Base-by-base conservation (phyloP, 257 asterid genomes). In the Petunia secreta region DNA sequence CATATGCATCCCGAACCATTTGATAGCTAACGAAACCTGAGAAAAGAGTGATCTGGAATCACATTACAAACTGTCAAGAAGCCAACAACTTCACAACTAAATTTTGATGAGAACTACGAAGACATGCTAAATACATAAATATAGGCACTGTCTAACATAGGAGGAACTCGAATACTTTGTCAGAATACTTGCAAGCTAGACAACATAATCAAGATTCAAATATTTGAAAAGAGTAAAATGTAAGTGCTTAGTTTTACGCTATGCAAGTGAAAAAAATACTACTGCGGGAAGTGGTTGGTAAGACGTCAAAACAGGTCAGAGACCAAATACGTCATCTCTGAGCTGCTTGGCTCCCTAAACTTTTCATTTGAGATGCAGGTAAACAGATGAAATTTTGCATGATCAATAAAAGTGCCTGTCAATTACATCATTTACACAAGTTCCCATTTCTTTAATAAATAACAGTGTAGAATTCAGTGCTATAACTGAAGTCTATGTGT, bases 1-100 rank as follows among this genome's bases (percentile, higher is more conserved):
- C 98, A 88, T 91, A 96, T 69, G 98, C 97, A 85, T 96, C 98
- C 65, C 96, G 92, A 80, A 96, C 99, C 99, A 96, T 96, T 85
- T 94, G 98, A 85, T 96, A 96, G 92, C 91, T 92, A 84, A 96
- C 93, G 85, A 96, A 96, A 62, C 99, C 99, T 40, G 99, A 96
- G 84, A 96, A 96, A 77, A 96, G 97, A 79, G 97, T 91, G 81
- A 94, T 87, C 98, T 95, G 91, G 88, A 86, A 82, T 64, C 66
- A 80, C 69, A 84, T 68, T 77, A 80, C 80, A 53, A 80, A 76
- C 25, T 63, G 79, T 83, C 80, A 87, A 68, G 58, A 58, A 53
- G 53, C 37, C 63, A 48, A 69, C 44, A 71, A 73, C 63, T 73
- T 73, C 46, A 50, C 14, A 13, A 36, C 62, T 50, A 73, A 48